Conservation (phyloP, 106 monocot species). For the Acorus gramineus region DNA sequence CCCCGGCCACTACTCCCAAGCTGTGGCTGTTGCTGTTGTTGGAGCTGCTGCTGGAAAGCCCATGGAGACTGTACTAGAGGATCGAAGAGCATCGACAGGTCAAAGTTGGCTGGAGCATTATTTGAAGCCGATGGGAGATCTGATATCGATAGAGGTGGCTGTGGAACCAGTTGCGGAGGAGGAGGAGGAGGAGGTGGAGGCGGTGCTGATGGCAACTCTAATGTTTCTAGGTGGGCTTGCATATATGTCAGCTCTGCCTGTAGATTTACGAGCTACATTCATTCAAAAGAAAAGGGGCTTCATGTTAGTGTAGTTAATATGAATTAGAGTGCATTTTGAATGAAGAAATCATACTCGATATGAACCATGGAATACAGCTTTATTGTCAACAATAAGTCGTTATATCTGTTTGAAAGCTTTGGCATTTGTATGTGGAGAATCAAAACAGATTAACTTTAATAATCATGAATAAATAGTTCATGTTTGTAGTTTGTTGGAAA, state of each 20-base stretch:
- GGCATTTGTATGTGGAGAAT: too few relatives aligned
- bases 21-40: conserved; percentile 16
- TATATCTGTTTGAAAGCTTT: too few relatives aligned
- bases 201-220: conserved; percentile 60
- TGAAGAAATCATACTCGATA: too few relatives aligned
- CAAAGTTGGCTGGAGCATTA: conserved; percentile 20
- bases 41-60: conserved; percentile 24
- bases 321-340: too few relatives aligned
- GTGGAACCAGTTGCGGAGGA: conserved; percentile 8
- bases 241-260: conserved; percentile 84
- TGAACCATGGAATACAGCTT: too few relatives aligned
- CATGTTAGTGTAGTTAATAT: too few relatives aligned
- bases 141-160: conserved; percentile 44
- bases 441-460: too few relatives aligned
- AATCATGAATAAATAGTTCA: too few relatives aligned
- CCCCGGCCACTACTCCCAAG: neutral
- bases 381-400: too few relatives aligned
- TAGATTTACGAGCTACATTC: conserved; percentile 60
- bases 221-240: conserved; percentile 69
- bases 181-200: conserved; percentile 40
- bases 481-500: too few relatives aligned
- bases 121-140: conserved; percentile 48
- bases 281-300: too few relatives aligned
- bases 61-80: conserved; percentile 19
- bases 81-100: conserved; percentile 73